Evolutionary conservation across 176 grass and related monocot species (phyloP).

Genomic region (Aegilops longissima): DNA sequence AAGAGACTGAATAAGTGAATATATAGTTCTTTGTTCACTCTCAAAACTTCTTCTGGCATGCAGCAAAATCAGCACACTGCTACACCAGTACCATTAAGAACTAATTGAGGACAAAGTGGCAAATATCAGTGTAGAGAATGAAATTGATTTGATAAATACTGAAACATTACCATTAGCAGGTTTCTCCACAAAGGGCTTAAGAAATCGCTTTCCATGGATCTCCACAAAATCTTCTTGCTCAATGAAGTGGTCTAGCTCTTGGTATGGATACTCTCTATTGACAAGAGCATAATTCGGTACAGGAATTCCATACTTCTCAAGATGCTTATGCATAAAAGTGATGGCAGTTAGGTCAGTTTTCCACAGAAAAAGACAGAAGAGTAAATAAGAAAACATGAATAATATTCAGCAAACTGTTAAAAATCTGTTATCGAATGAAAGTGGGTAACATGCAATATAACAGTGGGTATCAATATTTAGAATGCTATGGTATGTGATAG

Average conservation of each 20-base stretch:
- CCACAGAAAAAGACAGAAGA: neutral
- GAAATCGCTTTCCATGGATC: constrained; percentile 84
- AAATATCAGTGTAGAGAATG: neutral
- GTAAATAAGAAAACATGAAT: constrained; percentile 6
- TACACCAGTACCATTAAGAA: neutral
- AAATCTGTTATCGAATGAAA: neutral
- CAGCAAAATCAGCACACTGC: neutral
- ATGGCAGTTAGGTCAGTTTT: constrained; percentile 34
- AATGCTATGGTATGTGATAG: neutral
- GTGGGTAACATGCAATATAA: neutral
- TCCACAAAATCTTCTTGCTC: constrained; percentile 99
- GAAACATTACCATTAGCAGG: constrained; percentile 75
- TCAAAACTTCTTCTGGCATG: constrained; percentile 5
- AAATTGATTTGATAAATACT: constrained; percentile 15
- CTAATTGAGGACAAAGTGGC: neutral
- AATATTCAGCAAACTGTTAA: neutral
- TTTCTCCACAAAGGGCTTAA: constrained; percentile 99
- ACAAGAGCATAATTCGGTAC: constrained; percentile 95
- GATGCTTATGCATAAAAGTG: constrained; percentile 55
- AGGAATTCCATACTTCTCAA: constrained; percentile 80
- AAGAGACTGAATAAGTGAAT: neutral
- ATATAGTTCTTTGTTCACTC: neutral
- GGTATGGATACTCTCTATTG: constrained; percentile 88
- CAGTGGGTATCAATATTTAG: too few relatives aligned
- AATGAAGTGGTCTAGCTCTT: constrained; percentile 88